A percentile compares a stretch with the other conserved stretches of the same genome.
Evolutionary conservation across 2,329 filamentous ascomycete species (phyloP).

Genomic region (Helicocarpus griseus): DNA sequence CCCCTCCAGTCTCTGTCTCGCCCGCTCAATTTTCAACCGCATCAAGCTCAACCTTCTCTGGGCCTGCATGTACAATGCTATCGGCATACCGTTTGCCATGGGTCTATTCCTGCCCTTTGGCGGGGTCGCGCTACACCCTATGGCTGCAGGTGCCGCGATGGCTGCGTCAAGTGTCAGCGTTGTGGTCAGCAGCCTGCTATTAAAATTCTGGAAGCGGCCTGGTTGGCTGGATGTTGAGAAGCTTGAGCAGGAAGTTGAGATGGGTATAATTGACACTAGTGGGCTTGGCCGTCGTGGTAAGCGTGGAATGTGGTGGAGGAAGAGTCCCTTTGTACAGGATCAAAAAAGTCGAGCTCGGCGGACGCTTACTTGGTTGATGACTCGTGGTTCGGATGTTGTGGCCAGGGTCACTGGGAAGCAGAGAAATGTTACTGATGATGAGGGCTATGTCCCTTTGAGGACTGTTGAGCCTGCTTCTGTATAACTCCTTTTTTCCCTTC

Average conservation of each 20-base stretch:
- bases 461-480: constrained; percentile 32
- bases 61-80: constrained; percentile 85
- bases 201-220: constrained; percentile 80
- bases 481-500: background rate
- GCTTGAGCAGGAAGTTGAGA: constrained; percentile 48
- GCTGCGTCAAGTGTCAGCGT: constrained; percentile 83
- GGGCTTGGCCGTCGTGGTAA: constrained; percentile 11
- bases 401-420: constrained; percentile 21
- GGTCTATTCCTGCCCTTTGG: constrained; percentile 88
- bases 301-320: constrained; percentile 23
- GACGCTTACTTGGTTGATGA: constrained; percentile 13
- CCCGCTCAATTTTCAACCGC: constrained; percentile 73
- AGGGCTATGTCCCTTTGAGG: constrained; percentile 38
- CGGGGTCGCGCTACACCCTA: constrained; percentile 70
- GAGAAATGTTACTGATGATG: constrained; percentile 18
- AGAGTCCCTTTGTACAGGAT: constrained; percentile 14
- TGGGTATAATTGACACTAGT: constrained; percentile 16
- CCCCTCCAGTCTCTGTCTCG: constrained; percentile 73
- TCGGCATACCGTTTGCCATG: constrained; percentile 95
- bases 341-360: background rate
- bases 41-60: constrained; percentile 91
- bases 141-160: constrained; percentile 94
- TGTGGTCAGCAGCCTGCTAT: constrained; percentile 68
- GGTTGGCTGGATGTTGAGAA: constrained; percentile 71
- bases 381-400: constrained; percentile 18